Percentiles rank a stretch among this genome's conserved stretches.
phyloP scores from a whole-genome alignment of 139 green algal genomes.

The Chlamydomonas incerta region DNA sequence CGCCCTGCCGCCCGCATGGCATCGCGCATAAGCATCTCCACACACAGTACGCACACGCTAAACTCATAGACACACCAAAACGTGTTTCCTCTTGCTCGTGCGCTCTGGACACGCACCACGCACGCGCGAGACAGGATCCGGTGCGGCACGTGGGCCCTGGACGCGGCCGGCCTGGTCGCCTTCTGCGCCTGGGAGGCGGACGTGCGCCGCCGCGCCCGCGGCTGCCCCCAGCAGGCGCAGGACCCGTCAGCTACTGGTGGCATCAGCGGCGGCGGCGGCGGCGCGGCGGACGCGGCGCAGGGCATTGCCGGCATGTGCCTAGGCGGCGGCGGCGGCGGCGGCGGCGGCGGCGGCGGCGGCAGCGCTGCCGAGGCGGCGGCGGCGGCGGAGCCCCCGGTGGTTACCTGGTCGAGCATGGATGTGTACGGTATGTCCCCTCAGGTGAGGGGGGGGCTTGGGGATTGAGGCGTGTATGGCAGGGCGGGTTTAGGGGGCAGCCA shows the following conservation, averaged over 20 bases:
- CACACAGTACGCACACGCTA: too few relatives aligned
- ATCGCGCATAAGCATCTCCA: too few relatives aligned
- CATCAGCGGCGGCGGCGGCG: neutral
- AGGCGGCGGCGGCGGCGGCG: neutral
- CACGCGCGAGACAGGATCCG: neutral
- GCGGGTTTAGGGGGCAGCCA: too few relatives aligned
- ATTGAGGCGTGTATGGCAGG: too few relatives aligned
- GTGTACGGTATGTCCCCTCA: constrained; percentile 2
- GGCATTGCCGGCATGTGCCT: too few relatives aligned
- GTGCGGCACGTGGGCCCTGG: constrained; percentile 27
- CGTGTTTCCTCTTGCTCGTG: too few relatives aligned
- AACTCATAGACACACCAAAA: too few relatives aligned
- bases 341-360: neutral
- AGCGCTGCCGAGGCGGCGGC: neutral
- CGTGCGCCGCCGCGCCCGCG: neutral
- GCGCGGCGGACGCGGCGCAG: neutral
- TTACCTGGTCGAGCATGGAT: constrained; percentile 1
- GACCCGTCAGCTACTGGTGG: neutral
- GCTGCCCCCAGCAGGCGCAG: neutral
- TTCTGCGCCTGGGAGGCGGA: constrained; percentile 34
- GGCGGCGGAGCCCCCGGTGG: neutral
- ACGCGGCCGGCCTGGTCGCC: neutral
- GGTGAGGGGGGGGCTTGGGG: too few relatives aligned
- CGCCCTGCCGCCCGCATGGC: too few relatives aligned
- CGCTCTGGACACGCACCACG: too few relatives aligned